Evolutionary conservation across 768 basidiomycete genomes (phyloP), one percentile per base, ranked within the genome.

Genomic region (Naematelia aurantialba): DNA sequence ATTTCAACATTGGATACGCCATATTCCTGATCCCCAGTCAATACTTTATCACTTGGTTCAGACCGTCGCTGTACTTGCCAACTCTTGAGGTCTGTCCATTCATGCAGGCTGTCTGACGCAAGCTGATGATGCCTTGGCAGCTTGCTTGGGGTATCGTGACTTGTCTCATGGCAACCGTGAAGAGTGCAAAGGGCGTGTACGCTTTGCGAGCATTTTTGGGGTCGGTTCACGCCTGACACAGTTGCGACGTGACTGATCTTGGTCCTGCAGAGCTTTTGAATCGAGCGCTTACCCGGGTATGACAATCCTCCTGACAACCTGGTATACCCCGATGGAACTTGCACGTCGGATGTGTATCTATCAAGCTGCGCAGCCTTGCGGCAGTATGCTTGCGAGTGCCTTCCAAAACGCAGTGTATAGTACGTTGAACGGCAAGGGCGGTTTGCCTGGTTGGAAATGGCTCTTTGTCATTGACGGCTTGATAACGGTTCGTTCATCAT

Each of bases 281-380:
- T 65, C 58, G 12, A 69, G 26, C 52, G 67, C 30, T 44, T 1
- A 19, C n/a, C 8, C 13, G 45, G 53, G 52, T 60, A 45, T 0
- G 58, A 49, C 48, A 4, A 31, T n/a, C 5, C 10, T 31, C 21
- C 42, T 27, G 19, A 26, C 13, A 30, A 17, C 8, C 3, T 27
- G 59, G 72, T 73, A 73, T 55, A 75, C 71, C 4, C 73, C 73
- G 0, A 22, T 51, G 11, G 73, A 75, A 57, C 56, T 75, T 22
- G 70, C 34, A 39, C 8, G 34, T 8, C 8, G 34, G 17, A 39
- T 39, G 34, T 8, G 8, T 17, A 39, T 39, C 34, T 39, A 39
- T 39, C 34, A 39, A 39, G 34, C 34, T 4, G 55, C 61, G 8
- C 55, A 52, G 3, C 53, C 50, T 25, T 22, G 39, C 13, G 64